Base-by-base conservation (phyloP, 2,329 filamentous ascomycete species). In the Aspergillaceae sp. region DNA sequence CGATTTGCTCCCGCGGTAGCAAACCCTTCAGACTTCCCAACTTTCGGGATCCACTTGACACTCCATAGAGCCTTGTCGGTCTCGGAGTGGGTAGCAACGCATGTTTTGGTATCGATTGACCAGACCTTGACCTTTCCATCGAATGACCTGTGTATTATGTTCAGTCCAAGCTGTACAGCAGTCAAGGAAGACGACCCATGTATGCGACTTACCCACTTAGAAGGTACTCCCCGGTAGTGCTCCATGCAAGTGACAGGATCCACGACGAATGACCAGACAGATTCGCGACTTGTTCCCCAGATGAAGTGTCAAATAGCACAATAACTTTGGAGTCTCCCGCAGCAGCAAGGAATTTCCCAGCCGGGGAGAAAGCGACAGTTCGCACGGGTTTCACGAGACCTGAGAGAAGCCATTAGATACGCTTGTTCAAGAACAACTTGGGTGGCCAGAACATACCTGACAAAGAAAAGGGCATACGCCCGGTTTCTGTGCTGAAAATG, bases 121-220 rank as follows among this genome's bases (percentile, higher is more conserved):
- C 92, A 98, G 29, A 97, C 86, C 68, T 95, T 96, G 50, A 86
- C 87, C 67, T 94, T 96, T 34, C 92, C 91, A 61, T 97, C 90
- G 65, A 94, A 88, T 1, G 86, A 82, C 41, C 77, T 80, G 7
- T 7, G 47, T 27, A 4, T 40, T 30, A 3, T 11, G n/a, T 43
- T 59, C 45, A 61, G 49, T 29, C 36, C 11, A 35, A 32, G 10
- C 29, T 5, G 19, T 35, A 7, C 2, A 26, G 33, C 11, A 29
- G 9, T 7, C 29, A 27, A 9, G 19, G 26, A 32, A n/a, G 33
- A 26, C 19, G 19, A 19, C 19, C 3, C 11, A 27, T 35, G 45
- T 29, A 30, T n/a, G 34, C 9, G n/a, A 61, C 74, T 52, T 65
- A 79, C 73, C 88, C 87, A 60, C 86, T 94, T 2, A 97, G 75